Percentiles rank a stretch among this genome's conserved stretches.
Conservation (phyloP, 2,329 filamentous ascomycete genomes). For the Aspergillus quadricinctus region DNA sequence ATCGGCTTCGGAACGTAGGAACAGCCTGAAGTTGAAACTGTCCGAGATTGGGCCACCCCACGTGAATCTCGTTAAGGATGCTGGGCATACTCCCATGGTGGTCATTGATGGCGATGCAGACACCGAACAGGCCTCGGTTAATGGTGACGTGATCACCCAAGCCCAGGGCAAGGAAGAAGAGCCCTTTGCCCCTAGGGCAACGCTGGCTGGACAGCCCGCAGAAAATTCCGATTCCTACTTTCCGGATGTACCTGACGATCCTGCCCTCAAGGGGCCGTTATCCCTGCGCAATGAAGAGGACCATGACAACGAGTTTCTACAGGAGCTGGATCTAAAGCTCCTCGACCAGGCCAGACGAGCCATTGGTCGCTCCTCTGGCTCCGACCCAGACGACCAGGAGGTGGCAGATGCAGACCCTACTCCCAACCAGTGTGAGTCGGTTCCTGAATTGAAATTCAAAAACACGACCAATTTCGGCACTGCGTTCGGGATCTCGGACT, state of each 20-base stretch:
- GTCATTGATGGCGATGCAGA: conserved; percentile 35
- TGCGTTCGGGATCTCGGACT: conserved; percentile 36
- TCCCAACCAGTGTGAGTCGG: conserved; percentile 15
- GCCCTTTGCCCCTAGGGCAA: conserved; percentile 27
- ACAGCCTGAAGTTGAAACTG: conserved; percentile 31
- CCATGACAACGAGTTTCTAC: conserved; percentile 38
- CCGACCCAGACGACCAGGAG: conserved; percentile 19
- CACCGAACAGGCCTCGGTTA: conserved; percentile 19
- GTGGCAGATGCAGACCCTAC: conserved; percentile 22
- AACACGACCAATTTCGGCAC: conserved; percentile 47
- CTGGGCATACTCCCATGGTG: conserved; percentile 44
- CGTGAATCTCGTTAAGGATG: conserved; percentile 38
- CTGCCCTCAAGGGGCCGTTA: conserved; percentile 40
- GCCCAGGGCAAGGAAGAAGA: conserved; percentile 21
- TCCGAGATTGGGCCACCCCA: conserved; percentile 37
- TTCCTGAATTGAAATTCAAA: conserved; percentile 40
- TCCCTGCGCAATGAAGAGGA: conserved; percentile 40
- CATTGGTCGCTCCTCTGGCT: conserved; percentile 17
- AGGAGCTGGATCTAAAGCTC: conserved; percentile 41
- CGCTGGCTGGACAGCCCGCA: conserved; percentile 28
- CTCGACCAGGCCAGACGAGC: conserved; percentile 36
- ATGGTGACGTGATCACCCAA: conserved; percentile 12
- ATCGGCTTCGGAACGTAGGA: conserved; percentile 23
- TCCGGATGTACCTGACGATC: conserved; percentile 39
- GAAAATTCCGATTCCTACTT: conserved; percentile 41